Percentiles rank a stretch among this genome's conserved stretches.
Evolutionary conservation across 257 asterid species (phyloP).

Genomic region (Solanum corneliomulleri): DNA sequence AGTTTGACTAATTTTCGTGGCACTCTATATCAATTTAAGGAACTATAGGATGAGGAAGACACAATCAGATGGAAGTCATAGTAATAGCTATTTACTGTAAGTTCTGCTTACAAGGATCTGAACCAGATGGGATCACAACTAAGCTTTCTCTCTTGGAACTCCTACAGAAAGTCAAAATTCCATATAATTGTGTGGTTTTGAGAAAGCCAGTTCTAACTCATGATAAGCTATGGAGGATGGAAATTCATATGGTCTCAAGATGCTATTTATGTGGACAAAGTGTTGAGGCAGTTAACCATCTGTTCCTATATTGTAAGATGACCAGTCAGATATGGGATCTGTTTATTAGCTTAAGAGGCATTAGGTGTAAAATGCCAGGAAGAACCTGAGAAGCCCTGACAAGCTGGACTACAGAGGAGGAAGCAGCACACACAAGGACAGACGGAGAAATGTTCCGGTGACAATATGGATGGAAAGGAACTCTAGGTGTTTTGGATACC

Average conservation of each 20-base stretch:
- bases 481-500: background rate
- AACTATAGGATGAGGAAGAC: background rate
- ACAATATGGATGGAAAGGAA: background rate
- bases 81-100: background rate
- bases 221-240: background rate
- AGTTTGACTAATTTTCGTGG: background rate
- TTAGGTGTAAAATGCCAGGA: background rate
- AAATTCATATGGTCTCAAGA: background rate
- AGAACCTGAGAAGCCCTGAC: background rate
- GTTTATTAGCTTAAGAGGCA: background rate
- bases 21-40: background rate
- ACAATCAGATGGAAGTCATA: background rate
- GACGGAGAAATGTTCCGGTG: background rate
- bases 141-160: background rate
- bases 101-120: background rate
- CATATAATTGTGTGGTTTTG: background rate
- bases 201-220: background rate
- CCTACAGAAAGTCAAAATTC: background rate
- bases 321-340: background rate
- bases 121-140: background rate
- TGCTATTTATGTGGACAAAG: background rate
- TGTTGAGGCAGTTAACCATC: background rate
- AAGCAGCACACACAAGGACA: background rate
- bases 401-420: background rate
- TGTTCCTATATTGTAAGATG: background rate